phyloP scores from a whole-genome alignment of 768 basidiomycete species.

The Phlegmacium glaucopus region DNA sequence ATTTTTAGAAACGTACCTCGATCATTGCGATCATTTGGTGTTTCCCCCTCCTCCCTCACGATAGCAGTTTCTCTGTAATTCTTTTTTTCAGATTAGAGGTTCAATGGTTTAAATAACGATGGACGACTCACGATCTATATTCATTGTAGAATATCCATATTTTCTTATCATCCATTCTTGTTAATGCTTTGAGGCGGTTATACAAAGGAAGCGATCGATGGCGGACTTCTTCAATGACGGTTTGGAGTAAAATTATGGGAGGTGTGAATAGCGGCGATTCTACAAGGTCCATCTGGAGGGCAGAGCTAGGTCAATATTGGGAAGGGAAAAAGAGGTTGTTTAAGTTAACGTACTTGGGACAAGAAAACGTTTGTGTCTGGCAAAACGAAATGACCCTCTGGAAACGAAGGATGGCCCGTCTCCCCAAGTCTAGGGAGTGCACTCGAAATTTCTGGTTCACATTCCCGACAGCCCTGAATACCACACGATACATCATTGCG shows the following conservation, averaged over 20 bases:
- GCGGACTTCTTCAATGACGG: slow-evolving; percentile 93
- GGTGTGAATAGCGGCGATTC: slow-evolving; percentile 71
- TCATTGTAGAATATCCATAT: slow-evolving; percentile 88
- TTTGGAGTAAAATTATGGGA: slow-evolving; percentile 90
- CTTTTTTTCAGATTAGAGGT: no score
- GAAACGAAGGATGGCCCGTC: slow-evolving; percentile 49
- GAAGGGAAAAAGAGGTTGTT: not conserved
- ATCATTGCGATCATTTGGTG: slow-evolving; percentile 93
- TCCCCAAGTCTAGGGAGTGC: slow-evolving; percentile 61
- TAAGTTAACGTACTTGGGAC: slow-evolving; percentile 66
- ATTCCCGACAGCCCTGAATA: slow-evolving; percentile 64
- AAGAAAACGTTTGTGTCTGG: slow-evolving; percentile 96
- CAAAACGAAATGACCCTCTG: slow-evolving; percentile 75
- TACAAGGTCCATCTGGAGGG: slow-evolving; percentile 84
- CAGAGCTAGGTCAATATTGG: slow-evolving; percentile 10
- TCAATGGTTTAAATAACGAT: not conserved
- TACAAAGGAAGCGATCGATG: slow-evolving; percentile 91
- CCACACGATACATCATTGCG: slow-evolving; percentile 91
- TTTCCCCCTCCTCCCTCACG: slow-evolving; percentile 71
- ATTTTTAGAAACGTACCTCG: slow-evolving; percentile 52
- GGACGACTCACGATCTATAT: slow-evolving; percentile 63
- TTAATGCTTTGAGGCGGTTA: slow-evolving; percentile 84
- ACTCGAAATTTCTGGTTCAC: slow-evolving; percentile 38
- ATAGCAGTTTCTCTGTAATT: slow-evolving; percentile 71
- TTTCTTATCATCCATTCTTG: slow-evolving; percentile 82